Conservation (phyloP, 768 basidiomycete species). For the Kwoniella sp. region DNA sequence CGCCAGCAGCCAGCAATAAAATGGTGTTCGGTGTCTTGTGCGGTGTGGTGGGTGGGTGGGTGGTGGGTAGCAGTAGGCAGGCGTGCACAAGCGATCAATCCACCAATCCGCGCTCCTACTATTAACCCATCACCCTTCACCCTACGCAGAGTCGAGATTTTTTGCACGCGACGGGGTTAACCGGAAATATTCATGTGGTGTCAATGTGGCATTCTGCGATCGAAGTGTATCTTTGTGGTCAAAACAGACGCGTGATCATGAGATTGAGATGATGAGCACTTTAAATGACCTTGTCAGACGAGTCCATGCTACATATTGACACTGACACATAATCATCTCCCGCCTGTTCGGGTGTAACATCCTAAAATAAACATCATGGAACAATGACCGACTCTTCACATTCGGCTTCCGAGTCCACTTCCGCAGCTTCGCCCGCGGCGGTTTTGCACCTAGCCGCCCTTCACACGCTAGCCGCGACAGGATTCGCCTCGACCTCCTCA, state of each 20-base stretch:
- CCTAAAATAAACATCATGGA: background rate
- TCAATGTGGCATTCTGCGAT: background rate
- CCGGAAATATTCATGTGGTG: background rate
- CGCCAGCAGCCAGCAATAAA: no score
- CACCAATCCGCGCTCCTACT: background rate
- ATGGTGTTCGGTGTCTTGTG: no score
- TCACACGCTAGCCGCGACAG: constrained; percentile 38
- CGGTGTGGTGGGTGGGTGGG: no score
- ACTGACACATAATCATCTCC: no score
- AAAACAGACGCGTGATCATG: no score
- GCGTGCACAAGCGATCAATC: background rate
- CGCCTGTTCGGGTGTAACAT: background rate
- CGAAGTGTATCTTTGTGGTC: no score
- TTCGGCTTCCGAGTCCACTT: background rate
- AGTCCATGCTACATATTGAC: no score
- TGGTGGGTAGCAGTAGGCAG: background rate
- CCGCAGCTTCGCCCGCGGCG: constrained; percentile 37
- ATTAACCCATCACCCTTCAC: background rate
- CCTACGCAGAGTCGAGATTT: background rate
- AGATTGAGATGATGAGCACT: no score
- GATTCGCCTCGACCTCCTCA: constrained; percentile 45
- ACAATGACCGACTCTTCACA: background rate
- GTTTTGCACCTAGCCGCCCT: constrained; percentile 45
- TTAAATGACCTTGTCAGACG: no score
- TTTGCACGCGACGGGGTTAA: background rate